A percentile compares a stretch with the other conserved stretches of the same genome.
Conservation (phyloP, 225 moss, liverwort and hornwort genomes). For the Bryoerythrophyllum caledonicum region DNA sequence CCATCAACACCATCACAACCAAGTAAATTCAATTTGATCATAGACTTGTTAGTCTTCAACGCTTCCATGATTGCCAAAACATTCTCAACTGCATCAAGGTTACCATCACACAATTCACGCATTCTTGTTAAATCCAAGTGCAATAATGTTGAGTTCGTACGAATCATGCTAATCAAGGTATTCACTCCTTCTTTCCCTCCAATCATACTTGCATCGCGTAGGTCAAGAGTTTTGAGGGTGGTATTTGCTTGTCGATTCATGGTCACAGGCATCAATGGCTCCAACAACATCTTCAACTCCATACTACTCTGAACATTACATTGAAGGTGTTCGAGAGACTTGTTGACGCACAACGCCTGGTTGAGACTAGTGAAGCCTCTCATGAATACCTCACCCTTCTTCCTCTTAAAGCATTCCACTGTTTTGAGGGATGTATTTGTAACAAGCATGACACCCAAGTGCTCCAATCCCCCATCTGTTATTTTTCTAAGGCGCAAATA, state of each 20-base stretch:
- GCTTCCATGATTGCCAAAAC: not conserved
- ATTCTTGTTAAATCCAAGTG: fast-evolving
- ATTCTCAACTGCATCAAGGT: not conserved
- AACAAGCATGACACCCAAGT: not conserved
- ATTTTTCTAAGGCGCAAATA: fast-evolving
- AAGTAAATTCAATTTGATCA: fast-evolving
- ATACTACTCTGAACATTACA: fast-evolving
- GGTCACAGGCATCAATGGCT: not conserved
- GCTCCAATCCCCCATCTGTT: not conserved
- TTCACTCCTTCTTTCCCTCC: not conserved
- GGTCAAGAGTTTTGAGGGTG: fast-evolving
- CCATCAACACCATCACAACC: fast-evolving
- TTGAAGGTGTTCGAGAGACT: fast-evolving
- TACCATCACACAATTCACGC: fast-evolving
- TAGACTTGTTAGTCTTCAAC: not conserved
- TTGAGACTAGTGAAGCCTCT: not conserved
- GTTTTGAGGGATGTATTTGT: not conserved
- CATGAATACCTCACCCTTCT: too few relatives aligned
- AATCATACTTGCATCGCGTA: fast-evolving
- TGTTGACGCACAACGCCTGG: not conserved
- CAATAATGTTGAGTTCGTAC: not conserved
- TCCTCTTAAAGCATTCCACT: too few relatives aligned
- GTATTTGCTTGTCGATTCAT: not conserved
- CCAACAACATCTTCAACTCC: constrained; percentile 1
- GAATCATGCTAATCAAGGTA: not conserved